Evolutionary conservation across 257 asterid genomes (phyloP).

Genomic region (Jacaranda mimosifolia): DNA sequence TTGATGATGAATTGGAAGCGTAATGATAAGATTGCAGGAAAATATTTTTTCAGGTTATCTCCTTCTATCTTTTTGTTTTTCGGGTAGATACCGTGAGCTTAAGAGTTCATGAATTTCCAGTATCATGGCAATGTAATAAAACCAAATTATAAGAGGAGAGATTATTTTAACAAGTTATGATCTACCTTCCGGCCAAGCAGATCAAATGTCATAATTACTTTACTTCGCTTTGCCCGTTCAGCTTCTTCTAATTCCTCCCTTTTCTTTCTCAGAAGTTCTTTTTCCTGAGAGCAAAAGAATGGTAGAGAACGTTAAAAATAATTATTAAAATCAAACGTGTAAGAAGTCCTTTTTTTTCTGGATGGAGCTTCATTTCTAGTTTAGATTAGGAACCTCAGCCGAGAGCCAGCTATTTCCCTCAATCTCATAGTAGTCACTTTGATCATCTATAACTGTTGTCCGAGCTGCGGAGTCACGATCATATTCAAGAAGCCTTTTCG

Average conservation of each 20-base stretch:
- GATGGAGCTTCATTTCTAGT: background rate
- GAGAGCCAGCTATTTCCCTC: constrained; percentile 92
- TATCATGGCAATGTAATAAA: background rate
- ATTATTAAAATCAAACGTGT: background rate
- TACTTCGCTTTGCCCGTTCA: constrained; percentile 72
- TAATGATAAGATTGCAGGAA: background rate
- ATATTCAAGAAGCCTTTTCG: constrained; percentile 95
- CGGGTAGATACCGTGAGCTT: background rate
- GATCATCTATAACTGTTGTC: constrained; percentile 95
- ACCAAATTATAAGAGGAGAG: constrained; percentile 17
- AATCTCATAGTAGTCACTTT: constrained; percentile 92
- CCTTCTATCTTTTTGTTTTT: background rate
- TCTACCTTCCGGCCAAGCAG: constrained; percentile 94
- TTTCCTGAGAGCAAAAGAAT: constrained; percentile 63
- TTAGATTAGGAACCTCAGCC: constrained; percentile 59
- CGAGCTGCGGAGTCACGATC: constrained; percentile 99
- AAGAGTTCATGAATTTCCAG: constrained; percentile 7
- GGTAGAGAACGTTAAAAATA: constrained; percentile 10
- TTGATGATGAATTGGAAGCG: background rate
- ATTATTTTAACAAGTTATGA: constrained; percentile 26
- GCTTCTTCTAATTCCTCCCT: constrained; percentile 87
- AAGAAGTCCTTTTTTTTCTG: background rate
- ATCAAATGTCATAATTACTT: constrained; percentile 87
- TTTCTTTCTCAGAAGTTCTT: constrained; percentile 81
- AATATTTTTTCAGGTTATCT: background rate